These are phyloP conservation scores for Wallacemonas sp. DNA, from an alignment of 208 protist species.

Conservation along the genomic window DNA sequence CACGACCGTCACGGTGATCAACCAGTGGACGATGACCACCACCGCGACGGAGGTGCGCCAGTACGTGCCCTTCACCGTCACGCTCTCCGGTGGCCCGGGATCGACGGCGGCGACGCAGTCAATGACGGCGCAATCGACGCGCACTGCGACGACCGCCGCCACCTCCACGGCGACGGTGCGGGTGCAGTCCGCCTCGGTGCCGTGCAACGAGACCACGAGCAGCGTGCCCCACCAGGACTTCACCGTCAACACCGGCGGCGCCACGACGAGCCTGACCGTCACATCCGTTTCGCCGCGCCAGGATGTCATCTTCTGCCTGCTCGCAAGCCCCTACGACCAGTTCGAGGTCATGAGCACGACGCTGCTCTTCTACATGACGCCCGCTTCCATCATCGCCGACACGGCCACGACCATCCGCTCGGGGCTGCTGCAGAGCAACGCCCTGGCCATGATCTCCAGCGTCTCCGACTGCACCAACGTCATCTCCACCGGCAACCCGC, in stretches of 20 bases:
- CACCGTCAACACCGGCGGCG: conserved; percentile 10
- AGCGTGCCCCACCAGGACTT: not conserved
- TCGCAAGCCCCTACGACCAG: conserved; percentile 16
- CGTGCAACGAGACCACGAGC: conserved; percentile 18
- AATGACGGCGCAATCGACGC: too few species aligned
- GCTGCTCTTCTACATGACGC: conserved; percentile 61
- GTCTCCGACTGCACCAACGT: conserved; percentile 29
- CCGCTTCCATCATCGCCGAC: conserved; percentile 46
- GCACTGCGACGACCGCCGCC: conserved; percentile 11
- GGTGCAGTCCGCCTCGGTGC: conserved; percentile 24
- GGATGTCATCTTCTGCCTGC: conserved; percentile 34
- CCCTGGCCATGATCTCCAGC: conserved; percentile 35
- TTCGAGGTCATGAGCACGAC: conserved; percentile 26
- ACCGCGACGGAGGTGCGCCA: conserved; percentile 26
- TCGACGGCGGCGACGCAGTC: too few species aligned
- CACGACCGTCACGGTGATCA: conserved; percentile 39
- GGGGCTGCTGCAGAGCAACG: conserved; percentile 20
- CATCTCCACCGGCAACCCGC: conserved; percentile 26
- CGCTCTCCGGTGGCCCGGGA: conserved; percentile 31
- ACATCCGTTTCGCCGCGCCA: conserved; percentile 18
- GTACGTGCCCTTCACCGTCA: conserved; percentile 35
- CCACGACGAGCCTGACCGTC: conserved; percentile 23
- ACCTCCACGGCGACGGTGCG: not conserved
- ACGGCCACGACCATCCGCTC: conserved; percentile 37
- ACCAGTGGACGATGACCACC: conserved; percentile 33